These are phyloP conservation scores for Scutellospora calospora DNA, from an alignment of 371 early-diverging fungal genomes.

Conservation along the genomic window DNA sequence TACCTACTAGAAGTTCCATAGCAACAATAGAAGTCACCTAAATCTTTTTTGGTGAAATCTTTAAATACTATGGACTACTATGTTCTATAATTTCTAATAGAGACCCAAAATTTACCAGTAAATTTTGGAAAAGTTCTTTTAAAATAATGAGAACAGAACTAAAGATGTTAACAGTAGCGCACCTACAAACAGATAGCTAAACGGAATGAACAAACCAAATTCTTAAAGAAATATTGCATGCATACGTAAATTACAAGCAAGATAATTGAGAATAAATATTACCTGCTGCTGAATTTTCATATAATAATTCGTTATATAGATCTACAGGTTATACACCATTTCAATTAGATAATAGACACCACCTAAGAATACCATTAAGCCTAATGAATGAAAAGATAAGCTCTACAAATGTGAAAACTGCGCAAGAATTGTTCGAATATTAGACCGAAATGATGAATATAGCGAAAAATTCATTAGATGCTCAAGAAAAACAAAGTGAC, in stretches of 20 bases:
- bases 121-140: conserved; percentile 63
- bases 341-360: not conserved
- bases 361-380: no score
- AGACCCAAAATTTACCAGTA: conserved; percentile 55
- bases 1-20: no score
- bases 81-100: conserved; percentile 45
- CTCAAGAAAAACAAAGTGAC: no score
- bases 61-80: conserved; percentile 47
- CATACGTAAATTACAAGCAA: conserved; percentile 43
- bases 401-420: no score
- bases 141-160: conserved; percentile 49
- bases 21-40: conserved; percentile 43
- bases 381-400: no score
- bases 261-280: no score
- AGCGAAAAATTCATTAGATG: no score
- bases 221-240: conserved; percentile 60
- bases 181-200: no score
- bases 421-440: no score
- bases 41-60: conserved; percentile 42
- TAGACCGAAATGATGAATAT: no score
- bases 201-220: conserved; percentile 8
- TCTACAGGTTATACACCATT: conserved; percentile 41
- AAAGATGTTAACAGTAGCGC: no score
- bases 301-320: conserved; percentile 54
- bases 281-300: conserved; percentile 26